Base-by-base conservation (phyloP, 345 rosid species). In the Eucalyptus sp. region DNA sequence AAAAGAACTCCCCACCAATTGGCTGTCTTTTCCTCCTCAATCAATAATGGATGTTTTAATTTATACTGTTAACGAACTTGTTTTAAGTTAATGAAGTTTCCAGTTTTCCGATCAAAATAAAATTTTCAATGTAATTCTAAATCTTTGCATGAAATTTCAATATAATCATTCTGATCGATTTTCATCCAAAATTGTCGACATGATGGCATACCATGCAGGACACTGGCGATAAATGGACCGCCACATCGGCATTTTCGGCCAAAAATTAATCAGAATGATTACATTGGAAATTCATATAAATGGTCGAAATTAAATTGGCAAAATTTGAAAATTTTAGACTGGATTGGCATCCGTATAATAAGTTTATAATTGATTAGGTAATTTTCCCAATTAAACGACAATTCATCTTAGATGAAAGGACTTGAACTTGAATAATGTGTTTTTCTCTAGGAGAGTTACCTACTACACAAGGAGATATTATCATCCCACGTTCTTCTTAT, bases 231-330 rank as follows among this genome's bases (percentile, higher is more conserved):
- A 22, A 9, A 8, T 20, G 25, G 10, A 54, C 27, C 11, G 5
- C 27, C 60, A 54, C 60, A 54, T 54, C 0, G 5, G 5, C 29
- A 56, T 8, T 24, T 24, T 56, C 3, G 1, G 1, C 5, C 3
- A 0, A 56, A 56, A 56, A 24, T 56, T 56, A 4, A 56, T 56
- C 3, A 9, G 2, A 24, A 56, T 24, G 1, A 56, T 2, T 56
- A 56, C 29, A 4, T 56, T 56, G 13, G 6, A 56, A 24, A 22
- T 22, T 24, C 13, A 22, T 10, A 22, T 24, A 56, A 56, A 56
- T 2, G 25, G 5, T 56, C 3, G 2, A 0, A 10, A 24, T 56
- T 24, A 9, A 56, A 56, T 24, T 56, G 62, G 27, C 3, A 56
- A 56, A 56, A 1, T 56, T 56, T 56, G 13, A 56, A 56, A 56